Conservation (phyloP, 2,329 filamentous ascomycete genomes). For the Chaetomium globosum region DNA sequence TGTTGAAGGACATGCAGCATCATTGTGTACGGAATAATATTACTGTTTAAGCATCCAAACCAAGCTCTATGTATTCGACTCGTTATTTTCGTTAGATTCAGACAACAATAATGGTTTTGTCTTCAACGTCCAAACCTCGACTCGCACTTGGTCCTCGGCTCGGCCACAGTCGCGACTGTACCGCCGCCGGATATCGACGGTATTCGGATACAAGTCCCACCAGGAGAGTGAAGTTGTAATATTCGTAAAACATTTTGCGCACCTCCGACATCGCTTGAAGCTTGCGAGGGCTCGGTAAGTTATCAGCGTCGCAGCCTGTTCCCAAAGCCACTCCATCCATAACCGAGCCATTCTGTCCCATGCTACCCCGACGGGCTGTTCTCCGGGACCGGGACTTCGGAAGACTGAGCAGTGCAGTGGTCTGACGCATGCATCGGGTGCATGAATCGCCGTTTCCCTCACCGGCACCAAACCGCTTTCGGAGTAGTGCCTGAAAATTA, state of each 20-base stretch:
- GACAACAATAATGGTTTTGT: neutral
- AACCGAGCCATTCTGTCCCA: neutral
- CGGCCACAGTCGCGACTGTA: neutral
- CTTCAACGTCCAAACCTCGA: no score
- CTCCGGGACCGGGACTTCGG: constrained; percentile 15
- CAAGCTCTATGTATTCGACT: no score
- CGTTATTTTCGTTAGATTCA: neutral
- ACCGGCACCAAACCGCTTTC: constrained; percentile 22
- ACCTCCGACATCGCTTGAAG: constrained; percentile 15
- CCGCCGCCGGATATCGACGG: constrained; percentile 7
- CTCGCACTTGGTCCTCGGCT: neutral
- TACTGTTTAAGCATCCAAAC: no score
- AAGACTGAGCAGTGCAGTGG: neutral
- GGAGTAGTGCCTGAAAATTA: constrained; percentile 30
- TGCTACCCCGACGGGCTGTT: neutral
- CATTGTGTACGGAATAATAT: no score
- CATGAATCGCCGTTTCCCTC: constrained; percentile 12
- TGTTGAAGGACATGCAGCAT: no score
- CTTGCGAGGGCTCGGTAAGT: neutral
- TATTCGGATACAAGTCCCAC: neutral
- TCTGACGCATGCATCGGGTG: constrained; percentile 7
- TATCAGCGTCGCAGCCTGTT: neutral
- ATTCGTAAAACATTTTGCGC: neutral
- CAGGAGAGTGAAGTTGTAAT: neutral
- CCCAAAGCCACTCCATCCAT: neutral